Conservation (phyloP, 176 grass and related monocot species). For the Ensete glaucum region DNA sequence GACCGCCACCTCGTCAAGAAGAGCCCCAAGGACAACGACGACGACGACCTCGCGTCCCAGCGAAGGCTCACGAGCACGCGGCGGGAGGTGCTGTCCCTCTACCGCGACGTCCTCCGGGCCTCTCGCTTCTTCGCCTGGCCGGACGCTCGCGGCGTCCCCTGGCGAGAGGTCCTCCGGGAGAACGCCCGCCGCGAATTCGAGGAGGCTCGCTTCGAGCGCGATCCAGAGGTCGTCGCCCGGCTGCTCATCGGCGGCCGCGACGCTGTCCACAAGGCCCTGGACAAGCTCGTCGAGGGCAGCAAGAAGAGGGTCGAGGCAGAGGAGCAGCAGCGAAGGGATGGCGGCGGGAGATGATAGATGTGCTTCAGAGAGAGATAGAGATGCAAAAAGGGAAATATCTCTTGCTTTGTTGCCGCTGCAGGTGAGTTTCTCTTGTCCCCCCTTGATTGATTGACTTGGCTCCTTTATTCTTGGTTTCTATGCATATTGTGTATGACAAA, state of each 20-base stretch:
- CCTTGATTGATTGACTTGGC: background rate
- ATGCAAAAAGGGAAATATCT: background rate
- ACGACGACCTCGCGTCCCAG: slow-evolving; percentile 26
- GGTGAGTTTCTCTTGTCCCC: background rate
- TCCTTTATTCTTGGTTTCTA: background rate
- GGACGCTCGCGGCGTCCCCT: slow-evolving; percentile 62
- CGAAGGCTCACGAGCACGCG: slow-evolving; percentile 55
- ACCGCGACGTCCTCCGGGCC: slow-evolving; percentile 65
- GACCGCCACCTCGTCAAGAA: slow-evolving; percentile 76
- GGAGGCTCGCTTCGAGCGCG: slow-evolving; percentile 48
- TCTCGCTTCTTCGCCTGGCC: slow-evolving; percentile 63
- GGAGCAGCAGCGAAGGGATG: slow-evolving; percentile 35
- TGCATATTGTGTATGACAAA: background rate
- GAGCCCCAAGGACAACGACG: slow-evolving; percentile 27
- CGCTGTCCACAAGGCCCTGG: slow-evolving; percentile 64
- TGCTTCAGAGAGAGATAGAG: background rate
- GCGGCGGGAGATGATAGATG: background rate
- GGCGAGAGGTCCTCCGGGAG: slow-evolving; percentile 61
- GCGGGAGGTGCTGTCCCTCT: slow-evolving; percentile 61
- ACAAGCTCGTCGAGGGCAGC: slow-evolving; percentile 53
- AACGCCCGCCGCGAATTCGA: slow-evolving; percentile 80
- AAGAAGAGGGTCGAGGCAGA: slow-evolving; percentile 40
- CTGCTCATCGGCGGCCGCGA: slow-evolving; percentile 73
- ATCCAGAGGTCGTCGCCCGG: slow-evolving; percentile 65
- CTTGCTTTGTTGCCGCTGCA: background rate